phyloP scores from a whole-genome alignment of 148 eudicot genomes.

The Talinum fruticosum region DNA sequence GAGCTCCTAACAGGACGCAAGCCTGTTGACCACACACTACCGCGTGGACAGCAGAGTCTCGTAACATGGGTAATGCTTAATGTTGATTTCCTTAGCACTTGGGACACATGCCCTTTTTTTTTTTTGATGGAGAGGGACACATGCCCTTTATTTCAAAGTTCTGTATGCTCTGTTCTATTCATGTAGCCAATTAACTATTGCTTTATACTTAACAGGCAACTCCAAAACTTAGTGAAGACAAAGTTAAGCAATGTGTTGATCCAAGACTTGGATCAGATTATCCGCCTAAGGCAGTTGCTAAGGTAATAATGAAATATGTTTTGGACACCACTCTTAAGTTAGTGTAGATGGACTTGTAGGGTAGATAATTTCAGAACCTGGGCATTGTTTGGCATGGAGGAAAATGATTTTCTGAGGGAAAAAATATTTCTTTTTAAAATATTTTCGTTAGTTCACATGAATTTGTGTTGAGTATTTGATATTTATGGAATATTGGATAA shows the following conservation, averaged over 20 bases:
- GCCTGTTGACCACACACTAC: conserved; percentile 77
- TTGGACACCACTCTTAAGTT: not conserved
- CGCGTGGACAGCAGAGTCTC: conserved; percentile 82
- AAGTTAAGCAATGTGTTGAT: conserved; percentile 73
- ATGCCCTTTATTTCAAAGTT: not conserved
- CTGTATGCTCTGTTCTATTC: not conserved
- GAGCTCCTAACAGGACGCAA: conserved; percentile 85
- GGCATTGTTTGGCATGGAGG: no score
- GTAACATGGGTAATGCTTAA: conserved; percentile 66
- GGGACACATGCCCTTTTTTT: not conserved
- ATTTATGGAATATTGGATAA: no score
- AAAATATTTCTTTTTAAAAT: no score
- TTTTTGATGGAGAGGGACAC: not conserved
- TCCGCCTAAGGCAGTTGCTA: conserved; percentile 79
- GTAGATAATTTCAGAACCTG: no score
- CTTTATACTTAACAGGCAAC: conserved; percentile 47
- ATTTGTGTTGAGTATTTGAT: no score
- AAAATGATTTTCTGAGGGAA: no score
- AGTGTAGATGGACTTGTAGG: not conserved
- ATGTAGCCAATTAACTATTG: not conserved
- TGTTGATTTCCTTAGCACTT: not conserved
- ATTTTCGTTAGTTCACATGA: no score
- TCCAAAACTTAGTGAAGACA: conserved; percentile 77
- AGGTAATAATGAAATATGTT: conserved; percentile 35
- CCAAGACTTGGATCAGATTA: conserved; percentile 55